A percentile compares a stretch with the other conserved stretches of the same genome.
These are phyloP conservation scores for Venturia nashicola DNA, from an alignment of 2,329 filamentous ascomycete genomes.

Conservation along the genomic window DNA sequence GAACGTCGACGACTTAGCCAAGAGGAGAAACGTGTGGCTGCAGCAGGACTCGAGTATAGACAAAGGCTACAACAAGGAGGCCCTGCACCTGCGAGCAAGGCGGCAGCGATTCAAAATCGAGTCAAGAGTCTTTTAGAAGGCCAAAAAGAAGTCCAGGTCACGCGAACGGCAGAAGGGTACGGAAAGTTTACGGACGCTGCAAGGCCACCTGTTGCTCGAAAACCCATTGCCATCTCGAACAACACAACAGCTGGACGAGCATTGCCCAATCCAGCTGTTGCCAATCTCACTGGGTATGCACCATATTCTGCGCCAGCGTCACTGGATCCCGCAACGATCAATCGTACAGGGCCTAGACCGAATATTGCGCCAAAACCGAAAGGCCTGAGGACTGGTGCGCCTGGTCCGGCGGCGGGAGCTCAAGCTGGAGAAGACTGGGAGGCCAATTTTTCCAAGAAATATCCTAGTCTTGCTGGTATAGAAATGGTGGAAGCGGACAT, in stretches of 20 bases:
- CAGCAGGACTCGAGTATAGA: slow-evolving; percentile 79
- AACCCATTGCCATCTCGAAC: slow-evolving; percentile 7
- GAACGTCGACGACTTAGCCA: slow-evolving; percentile 71
- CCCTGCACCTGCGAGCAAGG: slow-evolving; percentile 44
- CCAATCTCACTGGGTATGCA: background rate
- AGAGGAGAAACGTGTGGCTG: slow-evolving; percentile 82
- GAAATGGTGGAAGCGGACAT: slow-evolving; percentile 73
- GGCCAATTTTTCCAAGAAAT: slow-evolving; percentile 67
- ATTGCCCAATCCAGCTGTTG: background rate
- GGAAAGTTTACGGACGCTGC: slow-evolving; percentile 61
- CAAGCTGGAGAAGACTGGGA: slow-evolving; percentile 46
- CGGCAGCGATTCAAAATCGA: slow-evolving; percentile 80
- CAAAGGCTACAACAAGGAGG: slow-evolving; percentile 53
- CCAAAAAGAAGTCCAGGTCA: slow-evolving; percentile 45
- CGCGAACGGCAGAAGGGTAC: slow-evolving; percentile 77
- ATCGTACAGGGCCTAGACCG: slow-evolving; percentile 26
- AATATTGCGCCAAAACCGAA: slow-evolving; percentile 36
- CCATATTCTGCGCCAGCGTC: background rate
- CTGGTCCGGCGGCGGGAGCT: background rate
- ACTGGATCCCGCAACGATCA: slow-evolving; percentile 1
- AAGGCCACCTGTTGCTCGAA: slow-evolving; percentile 4
- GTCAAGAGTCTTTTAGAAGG: slow-evolving; percentile 79
- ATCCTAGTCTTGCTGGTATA: slow-evolving; percentile 71
- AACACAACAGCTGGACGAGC: background rate
- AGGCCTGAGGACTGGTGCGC: slow-evolving; percentile 6